A percentile compares a stretch with the other conserved stretches of the same genome.
These are phyloP conservation scores for Brassica juncea DNA, from an alignment of 345 rosid species.

Conservation along the genomic window DNA sequence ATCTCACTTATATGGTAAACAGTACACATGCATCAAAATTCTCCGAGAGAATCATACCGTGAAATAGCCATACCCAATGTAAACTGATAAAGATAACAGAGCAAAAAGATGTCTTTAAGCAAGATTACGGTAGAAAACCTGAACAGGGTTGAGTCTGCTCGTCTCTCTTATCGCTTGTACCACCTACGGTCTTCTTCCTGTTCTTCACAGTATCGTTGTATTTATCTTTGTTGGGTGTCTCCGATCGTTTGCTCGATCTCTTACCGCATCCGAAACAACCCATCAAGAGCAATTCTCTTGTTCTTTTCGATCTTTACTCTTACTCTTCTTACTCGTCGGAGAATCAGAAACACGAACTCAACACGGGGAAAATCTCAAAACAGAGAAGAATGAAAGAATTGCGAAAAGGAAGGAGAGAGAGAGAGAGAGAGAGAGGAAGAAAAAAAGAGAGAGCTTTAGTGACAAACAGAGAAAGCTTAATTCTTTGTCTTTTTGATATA, in stretches of 20 bases:
- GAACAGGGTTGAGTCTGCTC: constrained; percentile 47
- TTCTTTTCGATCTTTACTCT: not conserved
- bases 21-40: constrained; percentile 35
- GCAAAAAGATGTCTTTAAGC: not conserved
- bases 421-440: not conserved
- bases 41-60: not conserved
- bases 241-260: constrained; percentile 49
- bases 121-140: constrained; percentile 31
- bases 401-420: not conserved
- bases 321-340: not conserved
- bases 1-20: constrained; percentile 6
- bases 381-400: constrained; percentile 34
- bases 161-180: constrained; percentile 34
- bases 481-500: constrained; percentile 25
- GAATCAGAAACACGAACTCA: constrained; percentile 22
- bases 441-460: constrained; percentile 25
- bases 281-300: constrained; percentile 40
- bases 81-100: constrained; percentile 6
- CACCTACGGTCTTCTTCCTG: not conserved
- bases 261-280: constrained; percentile 64
- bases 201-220: constrained; percentile 29
- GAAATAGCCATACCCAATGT: not conserved
- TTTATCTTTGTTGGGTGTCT: constrained; percentile 13
- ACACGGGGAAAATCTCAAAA: constrained; percentile 3
- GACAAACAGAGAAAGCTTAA: constrained; percentile 38